A percentile compares a stretch with the other conserved stretches of the same genome.
These are phyloP conservation scores for Melampsora larici-populina DNA, from an alignment of 1,284 basidiomycete genomes.

Conservation along the genomic window DNA sequence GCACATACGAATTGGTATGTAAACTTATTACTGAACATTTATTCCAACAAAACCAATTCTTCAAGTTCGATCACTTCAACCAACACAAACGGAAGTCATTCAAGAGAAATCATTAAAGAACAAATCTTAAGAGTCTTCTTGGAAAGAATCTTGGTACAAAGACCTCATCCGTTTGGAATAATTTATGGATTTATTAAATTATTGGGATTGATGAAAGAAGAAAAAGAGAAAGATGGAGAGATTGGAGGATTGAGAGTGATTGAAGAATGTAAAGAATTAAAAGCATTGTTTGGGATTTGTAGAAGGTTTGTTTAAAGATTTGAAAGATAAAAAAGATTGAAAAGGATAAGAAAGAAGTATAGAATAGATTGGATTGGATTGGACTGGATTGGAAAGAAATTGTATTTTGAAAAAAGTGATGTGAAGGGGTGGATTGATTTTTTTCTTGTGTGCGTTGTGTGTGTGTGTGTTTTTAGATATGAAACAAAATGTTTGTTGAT, in stretches of 20 bases:
- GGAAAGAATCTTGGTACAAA: constrained; percentile 86
- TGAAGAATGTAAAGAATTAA: constrained; percentile 33
- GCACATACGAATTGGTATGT: constrained; percentile 81
- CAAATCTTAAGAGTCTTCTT: constrained; percentile 85
- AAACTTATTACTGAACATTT: constrained; percentile 79
- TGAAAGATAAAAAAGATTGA: no score
- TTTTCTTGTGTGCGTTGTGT: neutral
- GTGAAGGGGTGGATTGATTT: neutral
- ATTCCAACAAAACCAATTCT: constrained; percentile 66
- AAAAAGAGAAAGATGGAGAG: neutral
- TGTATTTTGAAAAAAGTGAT: neutral
- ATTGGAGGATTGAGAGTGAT: neutral
- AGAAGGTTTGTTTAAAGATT: constrained; percentile 14
- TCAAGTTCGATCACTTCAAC: no score
- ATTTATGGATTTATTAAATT: constrained; percentile 87
- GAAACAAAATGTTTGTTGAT: neutral
- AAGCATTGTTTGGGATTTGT: constrained; percentile 27
- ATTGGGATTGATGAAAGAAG: constrained; percentile 1
- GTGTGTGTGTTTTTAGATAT: neutral
- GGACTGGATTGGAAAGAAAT: neutral
- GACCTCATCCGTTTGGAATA: constrained; percentile 96
- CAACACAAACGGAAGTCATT: no score
- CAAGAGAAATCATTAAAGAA: constrained; percentile 70
- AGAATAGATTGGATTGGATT: no score
- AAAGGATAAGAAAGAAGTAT: no score